These are phyloP conservation scores for Pancytospora philotis DNA, from an alignment of 371 early-diverging fungal species.

Conservation along the genomic window DNA sequence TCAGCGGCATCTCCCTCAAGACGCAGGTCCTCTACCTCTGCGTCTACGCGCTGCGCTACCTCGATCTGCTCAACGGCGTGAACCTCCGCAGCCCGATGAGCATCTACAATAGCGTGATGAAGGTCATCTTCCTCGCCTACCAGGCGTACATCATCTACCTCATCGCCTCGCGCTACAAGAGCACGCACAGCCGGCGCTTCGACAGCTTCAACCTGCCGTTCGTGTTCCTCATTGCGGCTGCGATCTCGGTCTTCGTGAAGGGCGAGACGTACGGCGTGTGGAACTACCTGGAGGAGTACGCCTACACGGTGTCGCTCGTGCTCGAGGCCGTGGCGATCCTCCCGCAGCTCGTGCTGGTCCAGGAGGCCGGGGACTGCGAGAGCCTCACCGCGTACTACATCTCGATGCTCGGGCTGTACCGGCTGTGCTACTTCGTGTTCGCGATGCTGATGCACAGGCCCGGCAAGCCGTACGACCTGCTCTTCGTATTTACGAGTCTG, in stretches of 20 bases:
- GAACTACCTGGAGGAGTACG: conserved; percentile 27
- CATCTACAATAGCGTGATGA: conserved; percentile 84
- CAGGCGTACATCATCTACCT: conserved; percentile 75
- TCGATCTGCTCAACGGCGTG: conserved; percentile 67
- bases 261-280: conserved; percentile 58
- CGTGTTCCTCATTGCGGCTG: conserved; percentile 56
- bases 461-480: conserved; percentile 59
- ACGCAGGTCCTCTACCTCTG: conserved; percentile 80
- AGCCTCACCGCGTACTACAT: conserved; percentile 92
- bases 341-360: conserved; percentile 88
- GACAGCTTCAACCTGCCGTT: conserved; percentile 67
- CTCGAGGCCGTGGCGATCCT: conserved; percentile 90
- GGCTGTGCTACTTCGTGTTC: conserved; percentile 79
- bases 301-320: conserved; percentile 87
- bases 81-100: conserved; percentile 52
- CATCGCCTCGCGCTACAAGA: conserved; percentile 72
- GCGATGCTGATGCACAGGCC: conserved; percentile 67
- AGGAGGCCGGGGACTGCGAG: conserved; percentile 88
- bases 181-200: conserved; percentile 73
- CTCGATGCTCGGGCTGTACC: conserved; percentile 87
- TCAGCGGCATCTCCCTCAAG: conserved; percentile 83
- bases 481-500: conserved; percentile 72
- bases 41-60: conserved; percentile 84
- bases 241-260: conserved; percentile 59
- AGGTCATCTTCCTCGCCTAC: conserved; percentile 75